Base-by-base conservation (phyloP, 768 basidiomycete genomes). In the Boletus barrowsii region DNA sequence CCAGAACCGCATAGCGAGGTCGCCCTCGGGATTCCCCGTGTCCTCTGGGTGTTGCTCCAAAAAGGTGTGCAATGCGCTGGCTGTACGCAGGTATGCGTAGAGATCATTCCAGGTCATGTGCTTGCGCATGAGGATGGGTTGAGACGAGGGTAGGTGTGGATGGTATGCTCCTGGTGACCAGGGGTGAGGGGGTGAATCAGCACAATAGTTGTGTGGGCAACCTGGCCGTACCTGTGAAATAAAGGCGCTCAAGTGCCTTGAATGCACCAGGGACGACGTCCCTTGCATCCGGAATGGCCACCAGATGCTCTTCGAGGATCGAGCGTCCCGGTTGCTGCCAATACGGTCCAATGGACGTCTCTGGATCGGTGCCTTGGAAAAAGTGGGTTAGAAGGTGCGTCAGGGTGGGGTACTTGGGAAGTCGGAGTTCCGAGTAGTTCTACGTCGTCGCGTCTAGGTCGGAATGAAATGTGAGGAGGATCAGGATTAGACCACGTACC, bases 271-370 rank as follows among this genome's bases (percentile, higher is more conserved):
- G 66, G 41, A 72, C 61, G 45, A 76, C 60, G 10, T 60, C 55
- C 0, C 59, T 61, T 3, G 86, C 81, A 41, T 79, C 76, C 0
- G 86, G 88, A n/a, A 93, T 78, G 29, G 83, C 82, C 8, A 83
- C 75, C 3, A 93, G 79, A 62, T 89, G 82, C 7, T 76, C 76
- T 52, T 89, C 86, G 22, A 93, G 77, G 57, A 92, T 85, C 0
- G 80, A 81, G 13, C 92, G 78, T 15, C 92, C 92, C 0, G 92
- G 91, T 30, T 86, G 83, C 60, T 93, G 80, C 80, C 90, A 93
- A 64, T 90, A 81, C 2, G 83, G 80, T 1, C 90, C 90, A 6
- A 90, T 66, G 40, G 83, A 82, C 32, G 72, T 78, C 10, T 52
- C 45, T 2, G 75, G 77, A 58, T 87, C 80, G 3, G 63, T 70